Evolutionary conservation across 768 basidiomycete species (phyloP).

Genomic region (Hericium rajendrae): DNA sequence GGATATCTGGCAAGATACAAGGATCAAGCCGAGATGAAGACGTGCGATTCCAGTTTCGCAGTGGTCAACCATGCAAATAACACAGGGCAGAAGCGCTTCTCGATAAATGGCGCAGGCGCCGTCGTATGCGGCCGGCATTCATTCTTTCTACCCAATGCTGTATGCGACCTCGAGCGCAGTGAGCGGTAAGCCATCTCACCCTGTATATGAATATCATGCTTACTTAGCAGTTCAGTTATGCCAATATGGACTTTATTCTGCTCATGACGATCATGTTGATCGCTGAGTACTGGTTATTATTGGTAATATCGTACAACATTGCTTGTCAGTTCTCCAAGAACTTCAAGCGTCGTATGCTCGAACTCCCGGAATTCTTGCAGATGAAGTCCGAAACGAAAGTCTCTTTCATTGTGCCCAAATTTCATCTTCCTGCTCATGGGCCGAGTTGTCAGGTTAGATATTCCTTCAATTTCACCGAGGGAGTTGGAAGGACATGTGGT

Average conservation of each 20-base stretch:
- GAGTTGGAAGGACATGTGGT: no score
- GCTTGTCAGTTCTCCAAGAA: constrained; percentile 20
- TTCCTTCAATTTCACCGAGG: no score
- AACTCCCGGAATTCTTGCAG: not conserved
- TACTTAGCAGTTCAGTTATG: not conserved
- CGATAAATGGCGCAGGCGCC: not conserved
- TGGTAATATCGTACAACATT: constrained; percentile 18
- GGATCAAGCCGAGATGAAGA: not conserved
- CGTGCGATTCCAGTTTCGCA: no score
- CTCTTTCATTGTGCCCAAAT: not conserved
- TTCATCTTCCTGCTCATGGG: constrained; percentile 20
- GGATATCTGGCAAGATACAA: not conserved
- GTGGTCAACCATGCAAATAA: not conserved
- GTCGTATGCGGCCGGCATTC: not conserved
- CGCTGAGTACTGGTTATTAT: no score
- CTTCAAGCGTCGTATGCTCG: constrained; percentile 2
- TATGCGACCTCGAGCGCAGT: not conserved
- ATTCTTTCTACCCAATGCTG: not conserved
- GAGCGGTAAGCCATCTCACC: not conserved
- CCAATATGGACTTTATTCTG: not conserved
- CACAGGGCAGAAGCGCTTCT: not conserved
- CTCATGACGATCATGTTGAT: not conserved
- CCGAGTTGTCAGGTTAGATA: constrained; percentile 16
- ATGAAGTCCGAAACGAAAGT: not conserved
- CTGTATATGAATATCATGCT: not conserved